A percentile compares a stretch with the other conserved stretches of the same genome.
Conservation (phyloP, 208 protist genomes). For the Borovskyia barvae region DNA sequence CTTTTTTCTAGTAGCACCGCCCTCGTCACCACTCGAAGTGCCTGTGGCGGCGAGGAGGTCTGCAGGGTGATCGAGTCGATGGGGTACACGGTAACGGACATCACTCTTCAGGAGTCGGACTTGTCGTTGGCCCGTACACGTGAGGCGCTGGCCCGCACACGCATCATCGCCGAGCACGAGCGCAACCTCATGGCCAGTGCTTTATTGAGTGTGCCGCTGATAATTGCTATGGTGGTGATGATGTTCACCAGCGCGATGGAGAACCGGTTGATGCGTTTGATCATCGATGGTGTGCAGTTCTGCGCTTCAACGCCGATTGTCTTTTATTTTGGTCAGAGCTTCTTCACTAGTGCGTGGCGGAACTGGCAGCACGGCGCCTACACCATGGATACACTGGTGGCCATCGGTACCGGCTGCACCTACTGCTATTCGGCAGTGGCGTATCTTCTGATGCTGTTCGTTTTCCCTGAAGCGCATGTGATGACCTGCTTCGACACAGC, state of each 20-base stretch:
- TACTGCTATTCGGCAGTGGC: conserved; percentile 73
- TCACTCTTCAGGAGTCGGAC: conserved; percentile 6
- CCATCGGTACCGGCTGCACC: conserved; percentile 70
- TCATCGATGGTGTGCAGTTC: conserved; percentile 58
- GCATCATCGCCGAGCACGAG: conserved; percentile 61
- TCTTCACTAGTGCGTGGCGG: conserved; percentile 69
- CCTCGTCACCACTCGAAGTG: conserved; percentile 23
- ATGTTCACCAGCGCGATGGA: conserved; percentile 32
- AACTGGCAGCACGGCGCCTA: conserved; percentile 54
- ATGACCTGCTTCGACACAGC: conserved; percentile 95
- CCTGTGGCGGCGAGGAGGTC: conserved; percentile 7
- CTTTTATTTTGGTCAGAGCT: conserved; percentile 71
- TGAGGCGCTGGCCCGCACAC: conserved; percentile 55
- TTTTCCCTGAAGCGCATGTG: conserved; percentile 20
- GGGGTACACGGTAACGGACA: conserved; percentile 34
- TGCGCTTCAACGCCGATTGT: conserved; percentile 79
- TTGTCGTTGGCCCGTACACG: conserved; percentile 29
- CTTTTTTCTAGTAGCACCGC: conserved; percentile 67
- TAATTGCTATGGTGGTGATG: conserved; percentile 71
- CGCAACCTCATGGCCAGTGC: conserved; percentile 43
- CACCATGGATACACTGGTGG: conserved; percentile 91
- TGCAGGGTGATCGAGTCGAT: conserved; percentile 41
- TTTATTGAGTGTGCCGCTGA: conserved; percentile 61
- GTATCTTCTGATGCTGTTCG: conserved; percentile 33
- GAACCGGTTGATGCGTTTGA: conserved; percentile 13